Evolutionary conservation across 148 eudicot species (phyloP).

Genomic region (Arbutus unedo): DNA sequence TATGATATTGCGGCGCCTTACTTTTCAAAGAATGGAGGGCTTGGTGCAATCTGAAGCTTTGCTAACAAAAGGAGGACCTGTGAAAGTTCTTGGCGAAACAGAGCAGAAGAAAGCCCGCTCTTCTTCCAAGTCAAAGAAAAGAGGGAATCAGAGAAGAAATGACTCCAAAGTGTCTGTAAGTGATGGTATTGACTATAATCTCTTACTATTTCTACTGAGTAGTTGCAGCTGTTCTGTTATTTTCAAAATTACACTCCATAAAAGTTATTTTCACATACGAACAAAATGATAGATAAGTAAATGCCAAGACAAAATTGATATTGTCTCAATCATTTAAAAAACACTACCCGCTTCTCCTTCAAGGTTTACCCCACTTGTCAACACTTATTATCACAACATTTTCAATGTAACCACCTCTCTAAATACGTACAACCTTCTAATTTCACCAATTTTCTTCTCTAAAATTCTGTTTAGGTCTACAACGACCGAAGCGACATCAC

Average conservation of each 20-base stretch:
- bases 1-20: constrained; percentile 72
- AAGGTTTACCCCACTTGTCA: no score
- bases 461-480: no score
- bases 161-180: constrained; percentile 28
- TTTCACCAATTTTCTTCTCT: no score
- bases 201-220: constrained; percentile 4
- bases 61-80: constrained; percentile 38
- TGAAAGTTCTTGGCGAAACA: constrained; percentile 22
- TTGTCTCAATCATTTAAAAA: no score
- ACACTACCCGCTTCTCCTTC: no score
- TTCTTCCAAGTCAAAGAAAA: constrained; percentile 51
- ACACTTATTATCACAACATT: no score
- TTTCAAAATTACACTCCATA: not conserved
- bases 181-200: constrained; percentile 37
- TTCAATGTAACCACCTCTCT: no score
- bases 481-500: no score
- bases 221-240: not conserved
- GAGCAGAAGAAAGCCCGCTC: constrained; percentile 37
- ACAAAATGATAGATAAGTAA: no score
- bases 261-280: no score
- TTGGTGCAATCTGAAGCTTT: constrained; percentile 94
- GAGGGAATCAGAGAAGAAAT: constrained; percentile 42
- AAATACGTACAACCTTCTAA: no score
- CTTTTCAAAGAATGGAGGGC: constrained; percentile 68
- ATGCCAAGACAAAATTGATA: no score